Base-by-base conservation (phyloP, 176 grass and related monocot species). In the Zoysia japonica region DNA sequence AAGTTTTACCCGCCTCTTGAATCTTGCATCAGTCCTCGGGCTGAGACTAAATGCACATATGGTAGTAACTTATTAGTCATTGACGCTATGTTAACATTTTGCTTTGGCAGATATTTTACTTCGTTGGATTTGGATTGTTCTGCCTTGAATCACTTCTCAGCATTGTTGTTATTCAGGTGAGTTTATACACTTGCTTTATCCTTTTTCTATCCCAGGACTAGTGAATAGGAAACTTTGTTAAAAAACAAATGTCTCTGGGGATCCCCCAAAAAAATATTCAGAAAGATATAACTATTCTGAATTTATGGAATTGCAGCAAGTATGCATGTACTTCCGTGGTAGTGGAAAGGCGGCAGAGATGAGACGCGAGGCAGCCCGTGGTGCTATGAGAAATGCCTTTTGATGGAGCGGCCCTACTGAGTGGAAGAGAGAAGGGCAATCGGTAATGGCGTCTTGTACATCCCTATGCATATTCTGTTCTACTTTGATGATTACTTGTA, bases 91-190 rank as follows among this genome's bases (percentile, higher is more conserved):
- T 61, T 44, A n/a, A 80, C 75, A 52, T 45, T 85, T 62, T 68
- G 12, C 51, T 72, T 67, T 65, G 73, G 61, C 70, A 99, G 92
- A 89, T 99, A 82, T 95, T 99, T 74, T 99, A 99, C 72, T 93
- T 99, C n/a, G 78, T 99, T 80, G 92, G 92, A 63, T 99, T 96
- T 61, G 96, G 84, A 68, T 73, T 99, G 61, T 96, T 99, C 86
- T 95, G 90, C 65, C 61, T 99, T 13, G 96, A 99, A 72, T 78
- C 74, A 65, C 90, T 99, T 67, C 78, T 99, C 46, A 96, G 96
- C 78, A 20, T 99, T 51, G 77, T 77, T 57, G 96, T 99, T n/a
- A 86, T 99, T 78, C 91, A 97, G 94, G 91, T 97, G 47, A 48
- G 79, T 84, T 67, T 17, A 48, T 61, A 57, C 10, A 17, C 1